Conservation (phyloP, 2,329 filamentous ascomycete species). For the Microascus cirrosus region DNA sequence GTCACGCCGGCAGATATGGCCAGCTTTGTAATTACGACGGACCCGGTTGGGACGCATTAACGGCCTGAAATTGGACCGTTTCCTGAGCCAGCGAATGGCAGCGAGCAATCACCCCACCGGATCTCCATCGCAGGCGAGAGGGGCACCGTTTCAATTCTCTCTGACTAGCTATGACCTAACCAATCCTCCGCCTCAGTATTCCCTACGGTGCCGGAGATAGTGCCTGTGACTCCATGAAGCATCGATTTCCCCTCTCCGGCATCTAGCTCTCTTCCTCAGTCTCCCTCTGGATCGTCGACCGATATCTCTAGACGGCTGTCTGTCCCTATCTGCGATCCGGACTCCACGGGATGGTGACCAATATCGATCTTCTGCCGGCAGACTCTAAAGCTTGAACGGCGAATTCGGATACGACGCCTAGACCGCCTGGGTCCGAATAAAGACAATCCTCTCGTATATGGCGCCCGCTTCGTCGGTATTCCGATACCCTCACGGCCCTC, state of each 20-base stretch:
- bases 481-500: not conserved
- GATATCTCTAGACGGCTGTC: not conserved
- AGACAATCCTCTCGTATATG: constrained; percentile 64
- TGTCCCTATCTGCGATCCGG: not conserved
- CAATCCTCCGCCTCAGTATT: not conserved
- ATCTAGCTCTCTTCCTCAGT: not conserved
- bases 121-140: not conserved
- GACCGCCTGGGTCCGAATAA: constrained; percentile 58
- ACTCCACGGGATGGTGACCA: not conserved
- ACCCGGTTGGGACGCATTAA: not conserved
- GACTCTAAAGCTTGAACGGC: not conserved
- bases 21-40: not conserved
- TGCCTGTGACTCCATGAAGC: not conserved
- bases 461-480: constrained; percentile 51
- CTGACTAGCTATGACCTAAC: not conserved
- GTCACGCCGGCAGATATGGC: not conserved
- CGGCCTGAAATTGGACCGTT: not conserved
- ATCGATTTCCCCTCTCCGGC: not conserved
- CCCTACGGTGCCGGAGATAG: not conserved
- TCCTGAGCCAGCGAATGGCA: not conserved
- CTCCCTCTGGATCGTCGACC: not conserved
- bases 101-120: not conserved
- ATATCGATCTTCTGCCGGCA: not conserved
- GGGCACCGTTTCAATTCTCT: not conserved
- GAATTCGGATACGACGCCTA: not conserved